phyloP scores from a whole-genome alignment of 495 filamentous ascomycete species.

The Hypoxylon fuscum region DNA sequence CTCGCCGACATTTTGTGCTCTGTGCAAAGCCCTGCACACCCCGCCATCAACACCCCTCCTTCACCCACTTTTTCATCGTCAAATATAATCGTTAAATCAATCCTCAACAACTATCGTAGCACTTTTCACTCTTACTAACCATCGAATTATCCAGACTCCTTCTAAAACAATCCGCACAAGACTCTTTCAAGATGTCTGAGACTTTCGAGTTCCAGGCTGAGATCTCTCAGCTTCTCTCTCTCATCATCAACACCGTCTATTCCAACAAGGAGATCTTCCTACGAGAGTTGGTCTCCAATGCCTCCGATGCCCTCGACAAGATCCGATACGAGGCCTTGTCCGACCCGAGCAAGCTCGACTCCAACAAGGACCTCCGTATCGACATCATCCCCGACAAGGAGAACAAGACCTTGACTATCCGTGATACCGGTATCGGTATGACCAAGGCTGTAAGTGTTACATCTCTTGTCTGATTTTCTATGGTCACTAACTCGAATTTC shows the following conservation, averaged over 20 bases:
- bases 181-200: slow-evolving; percentile 77
- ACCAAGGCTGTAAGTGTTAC: slow-evolving; percentile 90
- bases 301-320: slow-evolving; percentile 98
- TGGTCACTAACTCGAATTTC: slow-evolving; percentile 7
- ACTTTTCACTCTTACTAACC: slow-evolving; percentile 9
- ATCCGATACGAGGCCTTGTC: slow-evolving; percentile 98
- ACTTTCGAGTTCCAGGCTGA: slow-evolving; percentile 99
- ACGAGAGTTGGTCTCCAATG: slow-evolving; percentile 96
- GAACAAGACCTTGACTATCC: slow-evolving; percentile 95
- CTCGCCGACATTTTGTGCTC: neutral
- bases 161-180: neutral
- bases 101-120: neutral
- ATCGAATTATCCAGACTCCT: slow-evolving; percentile 8
- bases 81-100: too few relatives aligned
- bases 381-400: slow-evolving; percentile 98
- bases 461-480: neutral
- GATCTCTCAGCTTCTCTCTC: slow-evolving; percentile 98
- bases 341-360: slow-evolving; percentile 95
- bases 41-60: neutral
- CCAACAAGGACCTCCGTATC: slow-evolving; percentile 95
- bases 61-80: slow-evolving; percentile 7
- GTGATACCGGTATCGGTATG: slow-evolving; percentile 99
- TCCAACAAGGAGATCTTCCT: slow-evolving; percentile 99
- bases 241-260: slow-evolving; percentile 99
- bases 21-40: neutral